Evolutionary conservation across 345 rosid species (phyloP), one percentile per base, ranked within the genome.

Genomic region (Eucalyptus brandiana): DNA sequence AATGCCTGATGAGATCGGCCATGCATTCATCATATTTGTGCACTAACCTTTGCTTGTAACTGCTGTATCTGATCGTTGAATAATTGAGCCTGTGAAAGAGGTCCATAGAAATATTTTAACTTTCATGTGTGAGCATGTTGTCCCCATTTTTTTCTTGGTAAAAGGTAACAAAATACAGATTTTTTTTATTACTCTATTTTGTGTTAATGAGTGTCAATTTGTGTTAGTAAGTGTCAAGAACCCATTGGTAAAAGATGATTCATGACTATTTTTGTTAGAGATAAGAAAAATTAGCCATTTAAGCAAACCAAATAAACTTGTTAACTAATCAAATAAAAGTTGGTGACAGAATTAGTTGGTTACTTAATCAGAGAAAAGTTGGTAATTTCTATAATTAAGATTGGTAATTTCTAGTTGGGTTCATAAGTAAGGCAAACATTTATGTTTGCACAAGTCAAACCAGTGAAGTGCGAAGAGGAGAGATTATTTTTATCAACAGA

Each of bases 41-140:
- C 34, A 24, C 13, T 45, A 89, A 94, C 96, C 95, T 91, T 91
- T 80, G 88, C 94, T 89, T 92, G 90, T 76, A 93, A 92, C 86
- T 93, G 92, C 89, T 92, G 87, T 89, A 92, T 50, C 90, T 92
- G 95, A 92, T 91, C 94, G 67, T 89, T 88, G 30, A 88, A 89
- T 72, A 96, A 87, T 87, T 90, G 89, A 90, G 83, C 91, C 96
- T 96, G 93, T 16, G 88, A 88, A 54, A 12, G 5, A 47, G 32
- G 28, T 45, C 60, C 51, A 67, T 44, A 40, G 51, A 42, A 85
- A 62, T 16, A 30, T 30, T 62, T 30, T 62, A 62, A 62, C 72
- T 62, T 62, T 30, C 72, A 2, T 14, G 34, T 13, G 34, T 62
- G 37, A 2, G 34, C 9, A 62, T 62, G 72, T 7, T 14, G 18